phyloP scores from a whole-genome alignment of 2,329 filamentous ascomycete species.

The Gnomoniopsis sp. region DNA sequence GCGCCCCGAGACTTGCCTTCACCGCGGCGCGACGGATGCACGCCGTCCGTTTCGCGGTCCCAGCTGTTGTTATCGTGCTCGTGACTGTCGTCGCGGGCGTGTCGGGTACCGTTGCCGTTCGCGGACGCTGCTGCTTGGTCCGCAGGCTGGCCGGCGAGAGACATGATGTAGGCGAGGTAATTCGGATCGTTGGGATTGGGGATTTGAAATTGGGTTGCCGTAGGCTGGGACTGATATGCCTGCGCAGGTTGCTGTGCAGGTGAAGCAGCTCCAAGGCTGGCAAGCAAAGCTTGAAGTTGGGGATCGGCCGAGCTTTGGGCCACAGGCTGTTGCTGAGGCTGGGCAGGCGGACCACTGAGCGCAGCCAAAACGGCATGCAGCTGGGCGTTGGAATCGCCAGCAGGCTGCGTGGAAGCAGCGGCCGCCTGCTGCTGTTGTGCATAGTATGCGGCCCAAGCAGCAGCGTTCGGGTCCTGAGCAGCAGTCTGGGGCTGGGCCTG shows the following conservation, averaged over 20 bases:
- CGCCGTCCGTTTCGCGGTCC: conserved; percentile 24
- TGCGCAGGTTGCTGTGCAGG: conserved; percentile 9
- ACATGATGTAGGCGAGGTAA: conserved; percentile 28
- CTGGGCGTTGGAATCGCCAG: conserved; percentile 23
- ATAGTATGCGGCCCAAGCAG: conserved; percentile 18
- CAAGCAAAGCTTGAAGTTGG: conserved; percentile 42
- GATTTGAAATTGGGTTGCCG: conserved; percentile 20
- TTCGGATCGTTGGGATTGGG: conserved; percentile 35
- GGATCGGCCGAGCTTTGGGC: conserved; percentile 24
- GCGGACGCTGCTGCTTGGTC: conserved; percentile 9
- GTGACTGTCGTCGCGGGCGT: conserved; percentile 22
- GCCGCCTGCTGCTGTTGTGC: conserved; percentile 24
- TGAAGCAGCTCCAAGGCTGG: conserved; percentile 30
- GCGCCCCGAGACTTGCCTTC: conserved; percentile 26
- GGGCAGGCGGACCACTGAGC: conserved; percentile 20
- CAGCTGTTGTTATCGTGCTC: conserved; percentile 28
- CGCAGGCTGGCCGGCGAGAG: conserved; percentile 16
- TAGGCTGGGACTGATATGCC: conserved; percentile 20
- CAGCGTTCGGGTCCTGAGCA: conserved; percentile 17
- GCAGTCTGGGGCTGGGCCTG: conserved; percentile 19
- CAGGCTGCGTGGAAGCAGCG: conserved; percentile 16
- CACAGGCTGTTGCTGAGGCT: conserved; percentile 23
- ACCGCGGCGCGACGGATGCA: conserved; percentile 27
- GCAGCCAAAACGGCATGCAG: conserved; percentile 26
- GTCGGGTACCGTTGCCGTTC: conserved; percentile 21